Evolutionary conservation across 1,139 yeast genomes (phyloP), one percentile per base, ranked within the genome.

Genomic region (Candida tropicalis): DNA sequence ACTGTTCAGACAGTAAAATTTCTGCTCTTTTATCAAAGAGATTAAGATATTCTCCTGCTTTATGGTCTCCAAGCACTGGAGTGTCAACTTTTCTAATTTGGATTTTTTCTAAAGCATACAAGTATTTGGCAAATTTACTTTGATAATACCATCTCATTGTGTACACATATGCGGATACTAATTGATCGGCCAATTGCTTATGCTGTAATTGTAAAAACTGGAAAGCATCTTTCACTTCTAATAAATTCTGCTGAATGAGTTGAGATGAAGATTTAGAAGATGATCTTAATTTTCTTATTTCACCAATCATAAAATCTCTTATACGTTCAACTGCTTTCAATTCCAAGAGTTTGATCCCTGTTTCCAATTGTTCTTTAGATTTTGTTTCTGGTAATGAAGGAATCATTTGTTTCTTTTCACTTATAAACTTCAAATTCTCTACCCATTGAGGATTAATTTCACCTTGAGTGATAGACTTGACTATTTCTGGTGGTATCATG

Each of bases 91-190:
- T 66, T 44, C 75, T 74, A 17, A 79, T 55, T 42, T 73, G 78
- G 46, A 87, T 63, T 49, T 82, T 81, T 48, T 88, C 87, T 45
- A 93, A 66, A 1, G 96, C 84, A 52, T 85, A 79, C 41, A 85
- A 67, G 62, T 91, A 93, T 53, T 93, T 82, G 18, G 85, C 82
- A 59, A 93, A 91, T 52, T 87, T 79, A 42, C 86, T 77, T 46
- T 76, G 74, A 60, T 93, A 93, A 66, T 93, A 93, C 99, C 99
- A 93, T 55, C 79, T 74, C 89, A 91, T 90, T 2, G 98, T 91
- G 57, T 81, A 84, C 10, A 84, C 68, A 59, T 93, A 93, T 0
- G 97, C 98, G 54, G 79, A 76, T 47, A 82, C 77, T 35, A 93
- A 72, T 54, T 89, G 96, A n/a, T 68, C 59, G 0, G 96, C 91